Conservation (phyloP, 129 eudicot species). For the Chrysanthemum seticuspe region DNA sequence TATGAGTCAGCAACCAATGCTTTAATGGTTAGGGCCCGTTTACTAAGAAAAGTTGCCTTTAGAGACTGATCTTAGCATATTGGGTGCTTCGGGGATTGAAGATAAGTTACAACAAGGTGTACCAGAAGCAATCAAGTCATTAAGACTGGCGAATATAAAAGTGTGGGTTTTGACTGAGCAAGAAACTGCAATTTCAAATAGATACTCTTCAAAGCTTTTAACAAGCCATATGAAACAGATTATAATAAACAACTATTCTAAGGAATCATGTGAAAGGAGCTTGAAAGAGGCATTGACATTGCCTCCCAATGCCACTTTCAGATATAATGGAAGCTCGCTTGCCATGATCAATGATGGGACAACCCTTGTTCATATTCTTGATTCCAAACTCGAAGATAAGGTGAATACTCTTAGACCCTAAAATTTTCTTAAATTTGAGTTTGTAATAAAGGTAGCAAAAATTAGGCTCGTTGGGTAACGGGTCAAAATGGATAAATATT, state of each 20-base stretch:
- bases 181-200: conserved; percentile 94
- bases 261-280: conserved; percentile 61
- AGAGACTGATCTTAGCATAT: conserved; percentile 53
- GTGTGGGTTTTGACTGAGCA: conserved; percentile 97
- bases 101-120: conserved; percentile 92
- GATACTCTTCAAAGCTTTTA: conserved; percentile 83
- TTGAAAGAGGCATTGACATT: conserved; percentile 56
- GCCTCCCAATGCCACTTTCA: conserved; percentile 37
- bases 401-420: conserved; percentile 35
- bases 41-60: conserved; percentile 78
- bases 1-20: conserved; percentile 88
- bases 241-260: conserved; percentile 66
- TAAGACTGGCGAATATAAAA: conserved; percentile 73
- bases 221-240: conserved; percentile 75
- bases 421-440: conserved; percentile 12
- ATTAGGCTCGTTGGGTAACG: conserved; percentile 2
- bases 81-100: conserved; percentile 88
- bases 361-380: conserved; percentile 83
- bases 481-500: neutral
- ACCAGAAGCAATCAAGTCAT: conserved; percentile 86
- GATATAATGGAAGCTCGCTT: conserved; percentile 32
- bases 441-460: neutral
- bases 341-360: conserved; percentile 90
- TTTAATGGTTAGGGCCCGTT: conserved; percentile 76
- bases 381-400: conserved; percentile 79